Conservation (phyloP, 805 yeast species). For the Candida schatavii region DNA sequence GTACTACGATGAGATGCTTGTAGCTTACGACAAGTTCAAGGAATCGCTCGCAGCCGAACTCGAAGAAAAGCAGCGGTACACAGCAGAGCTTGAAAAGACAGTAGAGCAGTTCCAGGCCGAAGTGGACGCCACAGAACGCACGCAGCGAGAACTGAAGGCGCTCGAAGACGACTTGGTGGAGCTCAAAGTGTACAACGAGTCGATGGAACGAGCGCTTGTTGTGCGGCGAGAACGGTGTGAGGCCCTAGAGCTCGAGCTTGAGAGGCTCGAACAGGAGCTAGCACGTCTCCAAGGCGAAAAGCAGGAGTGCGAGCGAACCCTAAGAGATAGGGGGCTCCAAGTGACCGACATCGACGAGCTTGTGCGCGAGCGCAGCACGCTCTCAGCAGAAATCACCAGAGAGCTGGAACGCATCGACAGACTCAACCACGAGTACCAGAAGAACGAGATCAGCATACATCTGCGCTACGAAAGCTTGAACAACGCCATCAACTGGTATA, state of each 20-base stretch:
- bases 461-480: constrained; percentile 51
- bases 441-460: constrained; percentile 49
- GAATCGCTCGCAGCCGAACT: neutral
- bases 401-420: constrained; percentile 44
- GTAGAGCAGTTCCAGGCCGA: constrained; percentile 38
- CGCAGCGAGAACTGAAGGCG: constrained; percentile 57
- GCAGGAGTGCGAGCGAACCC: constrained; percentile 37
- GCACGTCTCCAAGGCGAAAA: constrained; percentile 39
- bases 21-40: constrained; percentile 43
- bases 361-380: constrained; percentile 57
- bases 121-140: constrained; percentile 45
- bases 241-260: constrained; percentile 57
- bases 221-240: constrained; percentile 63
- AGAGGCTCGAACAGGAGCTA: constrained; percentile 41
- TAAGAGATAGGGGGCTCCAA: constrained; percentile 55
- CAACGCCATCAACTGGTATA: constrained; percentile 53
- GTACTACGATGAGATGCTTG: constrained; percentile 53
- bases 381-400: constrained; percentile 52
- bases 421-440: constrained; percentile 41
- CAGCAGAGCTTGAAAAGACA: constrained; percentile 37
- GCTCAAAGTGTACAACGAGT: constrained; percentile 67
- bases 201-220: constrained; percentile 59
- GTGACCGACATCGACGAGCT: constrained; percentile 61
- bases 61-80: constrained; percentile 11
- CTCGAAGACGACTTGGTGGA: constrained; percentile 68